Base-by-base conservation (phyloP, 2,329 filamentous ascomycete species). In the Penicillium sp. region DNA sequence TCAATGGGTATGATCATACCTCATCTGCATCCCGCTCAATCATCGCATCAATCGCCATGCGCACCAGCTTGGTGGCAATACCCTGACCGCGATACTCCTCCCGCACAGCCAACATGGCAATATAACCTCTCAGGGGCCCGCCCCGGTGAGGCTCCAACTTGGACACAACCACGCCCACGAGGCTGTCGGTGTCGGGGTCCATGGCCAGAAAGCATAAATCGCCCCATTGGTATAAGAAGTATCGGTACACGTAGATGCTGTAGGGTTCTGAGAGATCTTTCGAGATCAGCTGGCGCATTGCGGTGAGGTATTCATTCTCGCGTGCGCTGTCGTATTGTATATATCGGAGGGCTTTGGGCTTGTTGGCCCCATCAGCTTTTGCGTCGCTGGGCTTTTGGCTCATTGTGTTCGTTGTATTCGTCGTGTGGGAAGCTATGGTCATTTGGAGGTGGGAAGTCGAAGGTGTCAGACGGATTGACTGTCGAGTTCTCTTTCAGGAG, bases 171-270 rank as follows among this genome's bases (percentile, higher is more conserved):
- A 97, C 92, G 57, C 94, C 94, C 59, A 96, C 83, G 56, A 99
- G 83, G n/a, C 18, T 20, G 52, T 69, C 63, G 40, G 69, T 57
- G 21, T 70, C 62, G 60, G 88, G 80, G 46, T 81, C 77, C 61
- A 82, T 74, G 38, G 79, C 76, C 86, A 97, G 90, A 74, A 91
- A 97, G 74, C 94, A 99, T n/a, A 99, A 78, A 68, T 97, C 88
- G 5, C 90, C 89, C 94, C 94, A 99, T 82, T 97, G 91, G 70
- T 95, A 96, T 18, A 99, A 79, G 67, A 99, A 99, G 73, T 99
- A 99, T 30, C 94, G 86, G 74, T 97, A 99, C 58, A 99, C 94
- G 77, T 99, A 99, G 71, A 99, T 97, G 75, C 93, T 97, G 73
- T 99, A 99, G 1, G 94, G 94, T 73, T 99, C 94, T 64, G 93